phyloP scores from a whole-genome alignment of 2,329 filamentous ascomycete species.

The Sordariomycetes sp. region DNA sequence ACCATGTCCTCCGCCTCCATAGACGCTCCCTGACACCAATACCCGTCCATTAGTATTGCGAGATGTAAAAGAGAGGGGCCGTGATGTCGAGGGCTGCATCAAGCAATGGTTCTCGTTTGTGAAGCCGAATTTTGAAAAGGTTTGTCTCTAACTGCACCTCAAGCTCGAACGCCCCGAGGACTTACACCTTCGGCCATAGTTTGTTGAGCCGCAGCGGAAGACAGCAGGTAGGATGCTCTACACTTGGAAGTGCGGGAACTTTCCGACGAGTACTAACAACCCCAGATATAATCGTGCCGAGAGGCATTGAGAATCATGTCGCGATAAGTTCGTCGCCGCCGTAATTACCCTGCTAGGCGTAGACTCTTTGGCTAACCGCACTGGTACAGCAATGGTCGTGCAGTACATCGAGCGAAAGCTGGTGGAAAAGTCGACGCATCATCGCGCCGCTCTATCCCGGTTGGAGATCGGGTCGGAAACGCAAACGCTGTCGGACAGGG shows the following conservation, averaged over 20 bases:
- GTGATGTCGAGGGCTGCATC: slow-evolving; percentile 89
- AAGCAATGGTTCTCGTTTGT: slow-evolving; percentile 97
- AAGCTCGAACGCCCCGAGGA: neutral
- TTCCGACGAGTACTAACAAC: neutral
- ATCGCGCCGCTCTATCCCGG: slow-evolving; percentile 65
- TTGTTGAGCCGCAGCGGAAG: slow-evolving; percentile 80
- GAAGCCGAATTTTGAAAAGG: slow-evolving; percentile 88
- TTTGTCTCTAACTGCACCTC: slow-evolving; percentile 11
- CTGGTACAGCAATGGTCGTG: slow-evolving; percentile 63
- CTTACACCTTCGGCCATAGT: slow-evolving; percentile 27
- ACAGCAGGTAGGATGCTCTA: slow-evolving; percentile 50
- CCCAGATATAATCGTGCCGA: slow-evolving; percentile 79
- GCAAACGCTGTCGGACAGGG: slow-evolving; percentile 60
- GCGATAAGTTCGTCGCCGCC: slow-evolving; percentile 52
- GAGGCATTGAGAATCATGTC: slow-evolving; percentile 87
- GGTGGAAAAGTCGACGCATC: slow-evolving; percentile 70
- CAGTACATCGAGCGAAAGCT: slow-evolving; percentile 86
- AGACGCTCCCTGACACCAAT: neutral
- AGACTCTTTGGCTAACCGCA: neutral
- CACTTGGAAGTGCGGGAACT: neutral
- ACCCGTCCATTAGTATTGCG: slow-evolving; percentile 48
- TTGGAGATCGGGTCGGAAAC: slow-evolving; percentile 62
- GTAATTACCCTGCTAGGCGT: neutral
- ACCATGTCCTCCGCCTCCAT: neutral
- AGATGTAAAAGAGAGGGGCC: slow-evolving; percentile 77